Evolutionary conservation across 805 yeast genomes (phyloP), one percentile per base, ranked within the genome.

Genomic region (Cyberlindnera americana): DNA sequence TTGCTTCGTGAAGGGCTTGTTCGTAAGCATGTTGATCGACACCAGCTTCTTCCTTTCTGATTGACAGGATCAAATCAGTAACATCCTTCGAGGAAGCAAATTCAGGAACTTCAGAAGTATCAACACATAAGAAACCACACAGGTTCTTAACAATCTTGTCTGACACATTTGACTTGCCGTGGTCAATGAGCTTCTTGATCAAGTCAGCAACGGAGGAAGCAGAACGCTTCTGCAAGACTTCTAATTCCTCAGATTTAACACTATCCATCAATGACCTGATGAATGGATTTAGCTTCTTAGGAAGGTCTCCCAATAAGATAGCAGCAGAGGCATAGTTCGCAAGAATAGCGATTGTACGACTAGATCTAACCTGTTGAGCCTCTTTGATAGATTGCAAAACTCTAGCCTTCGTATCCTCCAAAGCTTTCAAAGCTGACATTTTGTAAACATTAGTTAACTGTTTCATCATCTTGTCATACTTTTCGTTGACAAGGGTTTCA

Each of bases 81-180:
- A 71, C 66, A 12, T 64, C 61, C 27, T 75, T 73, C 50, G 85
- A 84, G 32, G 83, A 81, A 13, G 70, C 69, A 56, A 87, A 93
- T 54, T 88, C 97, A 3, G 99, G 99, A 23, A 91, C 96, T 57
- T 90, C 97, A 3, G 93, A 77, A 0, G 96, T 88, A 58, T 91
- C 99, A 23, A 90, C 96, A 65, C 99, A 93, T 37, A 93, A 58
- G 57, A 91, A 91, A 0, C 91, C 95, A 64, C 96, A 86, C 40
- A 95, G 65, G 56, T 93, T 93, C 59, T 87, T 91, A 31, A 87
- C 77, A 48, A 95, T 83, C 58, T 93, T 93, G 51, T 87, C 95
- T 3, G 91, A 79, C 1, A 91, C 93, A 26, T 79, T 80, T n/a
- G 57, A 59, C 55, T 89, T 88, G 8, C 76, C 78, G 5, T 63